These are phyloP conservation scores for Dendrobium catenatum DNA, from an alignment of 106 monocot genomes.

Conservation along the genomic window DNA sequence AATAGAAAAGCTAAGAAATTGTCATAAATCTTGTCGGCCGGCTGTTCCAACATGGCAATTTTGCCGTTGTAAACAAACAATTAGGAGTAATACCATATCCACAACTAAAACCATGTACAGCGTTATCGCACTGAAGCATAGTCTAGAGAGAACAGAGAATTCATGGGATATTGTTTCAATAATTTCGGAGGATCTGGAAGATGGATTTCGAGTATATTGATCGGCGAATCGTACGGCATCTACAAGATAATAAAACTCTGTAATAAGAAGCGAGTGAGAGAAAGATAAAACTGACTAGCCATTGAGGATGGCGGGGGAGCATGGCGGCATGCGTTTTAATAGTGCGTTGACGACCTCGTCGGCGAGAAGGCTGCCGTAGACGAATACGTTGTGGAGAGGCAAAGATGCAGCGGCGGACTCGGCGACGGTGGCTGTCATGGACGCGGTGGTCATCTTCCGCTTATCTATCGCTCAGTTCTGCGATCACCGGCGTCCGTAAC, in stretches of 20 bases:
- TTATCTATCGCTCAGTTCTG: not conserved
- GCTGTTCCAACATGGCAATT: too few relatives aligned
- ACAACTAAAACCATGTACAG: not conserved
- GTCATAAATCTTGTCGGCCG: too few relatives aligned
- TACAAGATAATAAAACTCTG: not conserved
- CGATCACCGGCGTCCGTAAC: not conserved
- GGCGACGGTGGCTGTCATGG: not conserved
- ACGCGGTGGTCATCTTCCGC: not conserved
- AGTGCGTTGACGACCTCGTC: constrained; percentile 68
- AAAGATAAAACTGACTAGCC: constrained; percentile 31
- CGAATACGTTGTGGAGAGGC: constrained; percentile 59
- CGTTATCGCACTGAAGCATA: too few relatives aligned
- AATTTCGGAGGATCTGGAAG: not conserved
- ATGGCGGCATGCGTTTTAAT: constrained; percentile 61
- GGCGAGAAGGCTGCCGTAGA: constrained; percentile 78
- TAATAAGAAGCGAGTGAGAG: not conserved
- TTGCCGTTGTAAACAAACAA: not conserved
- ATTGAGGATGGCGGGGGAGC: constrained; percentile 53
- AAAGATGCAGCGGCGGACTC: not conserved
- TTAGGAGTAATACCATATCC: not conserved
- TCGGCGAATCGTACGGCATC: not conserved
- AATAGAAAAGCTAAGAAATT: not conserved
- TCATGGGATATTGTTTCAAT: too few relatives aligned
- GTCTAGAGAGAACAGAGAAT: too few relatives aligned
- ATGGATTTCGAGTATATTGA: not conserved